These are phyloP conservation scores for Diaporthe sp. DNA, from an alignment of 2,329 filamentous ascomycete genomes.

Conservation along the genomic window DNA sequence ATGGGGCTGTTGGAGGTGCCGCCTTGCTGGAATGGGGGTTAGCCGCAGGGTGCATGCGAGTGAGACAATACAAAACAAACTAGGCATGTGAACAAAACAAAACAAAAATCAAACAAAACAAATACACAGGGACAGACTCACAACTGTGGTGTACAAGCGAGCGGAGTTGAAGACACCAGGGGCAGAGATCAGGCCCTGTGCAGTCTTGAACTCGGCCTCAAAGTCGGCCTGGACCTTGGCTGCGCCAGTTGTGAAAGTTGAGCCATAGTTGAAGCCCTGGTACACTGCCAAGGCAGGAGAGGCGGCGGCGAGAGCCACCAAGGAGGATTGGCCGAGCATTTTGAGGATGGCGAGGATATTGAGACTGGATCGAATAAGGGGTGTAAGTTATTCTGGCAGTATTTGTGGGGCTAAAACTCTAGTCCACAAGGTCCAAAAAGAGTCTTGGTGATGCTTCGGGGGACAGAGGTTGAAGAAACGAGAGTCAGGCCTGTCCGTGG, in stretches of 20 bases:
- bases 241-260: constrained; percentile 70
- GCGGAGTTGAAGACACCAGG: constrained; percentile 74
- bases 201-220: constrained; percentile 76
- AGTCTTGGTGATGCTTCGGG: constrained; percentile 16
- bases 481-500: constrained; percentile 5
- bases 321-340: constrained; percentile 32
- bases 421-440: constrained; percentile 26
- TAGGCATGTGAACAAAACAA: not conserved
- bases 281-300: constrained; percentile 48
- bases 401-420: constrained; percentile 6
- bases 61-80: constrained; percentile 5
- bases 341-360: not conserved
- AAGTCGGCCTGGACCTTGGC: constrained; percentile 75
- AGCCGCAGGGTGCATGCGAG: not conserved
- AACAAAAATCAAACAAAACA: not conserved
- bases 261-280: constrained; percentile 82
- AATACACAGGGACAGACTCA: not conserved
- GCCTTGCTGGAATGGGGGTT: constrained; percentile 59
- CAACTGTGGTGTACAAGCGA: constrained; percentile 79
- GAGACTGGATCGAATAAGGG: not conserved
- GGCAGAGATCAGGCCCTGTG: constrained; percentile 73
- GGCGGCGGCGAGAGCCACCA: constrained; percentile 35
- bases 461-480: constrained; percentile 14
- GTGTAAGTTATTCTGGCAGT: constrained; percentile 29
- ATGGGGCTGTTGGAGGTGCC: constrained; percentile 75